Conservation (phyloP, 176 grass and related monocot genomes). For the Triticum aestivum region IWGSC_CS_RefSeq_v2.1 NC_057808.1:388880829-388881328, state of each 20-base stretch:
- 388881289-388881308: no score
- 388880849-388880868: neutral
- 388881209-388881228: no score
- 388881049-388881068: neutral
- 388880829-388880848: slow-evolving; percentile 26
- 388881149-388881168: no score
- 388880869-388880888: slow-evolving; percentile 1
- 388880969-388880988: neutral
- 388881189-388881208: no score
- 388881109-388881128: no score
- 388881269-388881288: no score
- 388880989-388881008: neutral
- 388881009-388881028: slow-evolving; percentile 5
- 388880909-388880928: slow-evolving; percentile 36
- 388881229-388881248: no score
- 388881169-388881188: no score
- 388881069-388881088: neutral
- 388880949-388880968: slow-evolving; percentile 12
- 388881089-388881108: no score
- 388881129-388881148: no score
- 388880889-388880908: slow-evolving; percentile 17
- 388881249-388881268: no score
- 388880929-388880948: neutral
- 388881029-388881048: neutral
- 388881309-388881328: no score